A percentile compares a stretch with the other conserved stretches of the same genome.
These are phyloP conservation scores for Wickerhamomyces canadensis DNA, from an alignment of 805 yeast species.

Conservation along the genomic window DNA sequence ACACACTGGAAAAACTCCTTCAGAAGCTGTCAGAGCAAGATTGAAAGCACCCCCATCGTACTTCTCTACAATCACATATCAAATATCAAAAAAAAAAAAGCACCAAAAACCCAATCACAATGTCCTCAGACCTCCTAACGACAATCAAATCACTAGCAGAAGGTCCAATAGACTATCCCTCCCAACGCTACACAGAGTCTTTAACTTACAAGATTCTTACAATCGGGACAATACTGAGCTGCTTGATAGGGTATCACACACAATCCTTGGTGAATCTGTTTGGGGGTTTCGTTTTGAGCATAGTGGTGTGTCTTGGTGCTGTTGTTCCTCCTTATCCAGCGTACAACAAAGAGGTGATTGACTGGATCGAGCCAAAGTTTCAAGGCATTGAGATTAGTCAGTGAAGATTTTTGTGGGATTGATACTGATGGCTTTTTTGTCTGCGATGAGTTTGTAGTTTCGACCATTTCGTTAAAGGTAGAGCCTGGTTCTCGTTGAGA, in stretches of 20 bases:
- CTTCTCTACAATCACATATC: background rate
- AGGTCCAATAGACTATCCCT: constrained; percentile 16
- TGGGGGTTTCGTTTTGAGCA: background rate
- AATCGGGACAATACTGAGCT: constrained; percentile 8
- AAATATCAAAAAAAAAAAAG: too few species aligned
- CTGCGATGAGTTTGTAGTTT: too few species aligned
- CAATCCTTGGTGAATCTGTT: constrained; percentile 6
- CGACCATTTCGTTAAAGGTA: too few species aligned
- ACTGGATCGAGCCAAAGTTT: constrained; percentile 16
- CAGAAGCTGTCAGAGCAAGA: too few species aligned
- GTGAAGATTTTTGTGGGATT: too few species aligned
- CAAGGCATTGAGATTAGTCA: background rate
- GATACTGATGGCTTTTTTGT: too few species aligned
- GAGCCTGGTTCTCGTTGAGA: too few species aligned
- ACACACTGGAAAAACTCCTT: too few species aligned
- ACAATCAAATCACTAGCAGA: constrained; percentile 8
- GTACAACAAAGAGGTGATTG: constrained; percentile 7
- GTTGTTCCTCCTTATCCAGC: constrained; percentile 17
- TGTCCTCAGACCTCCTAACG: background rate
- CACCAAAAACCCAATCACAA: too few species aligned
- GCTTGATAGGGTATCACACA: constrained; percentile 8
- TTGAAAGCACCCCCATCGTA: too few species aligned
- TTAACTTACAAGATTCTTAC: constrained; percentile 3
- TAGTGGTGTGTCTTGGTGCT: constrained; percentile 5
- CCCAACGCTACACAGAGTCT: constrained; percentile 10